A percentile compares a stretch with the other conserved stretches of the same genome.
phyloP scores from a whole-genome alignment of 306 rosid species.

The Gastrolobium villosum region DNA sequence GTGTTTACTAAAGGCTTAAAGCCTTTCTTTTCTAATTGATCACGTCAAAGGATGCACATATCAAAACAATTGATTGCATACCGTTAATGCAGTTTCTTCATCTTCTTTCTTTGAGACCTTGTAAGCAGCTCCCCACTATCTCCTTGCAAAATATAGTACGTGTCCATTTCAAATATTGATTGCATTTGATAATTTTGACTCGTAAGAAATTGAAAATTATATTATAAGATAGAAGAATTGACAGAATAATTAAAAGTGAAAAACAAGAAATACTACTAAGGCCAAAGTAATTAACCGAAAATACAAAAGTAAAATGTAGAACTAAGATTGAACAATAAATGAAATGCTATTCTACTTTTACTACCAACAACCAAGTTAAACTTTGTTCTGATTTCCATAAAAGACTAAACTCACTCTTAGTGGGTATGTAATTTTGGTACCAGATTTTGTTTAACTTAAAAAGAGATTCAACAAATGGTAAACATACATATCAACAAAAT shows the following conservation, averaged over 20 bases:
- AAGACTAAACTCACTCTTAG: conserved; percentile 4
- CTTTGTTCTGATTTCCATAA: neutral
- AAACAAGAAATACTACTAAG: conserved; percentile 18
- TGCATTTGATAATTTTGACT: conserved; percentile 43
- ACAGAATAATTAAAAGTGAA: conserved; percentile 9
- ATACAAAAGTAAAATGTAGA: neutral
- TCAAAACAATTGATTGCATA: conserved; percentile 36
- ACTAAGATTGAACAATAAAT: conserved; percentile 5
- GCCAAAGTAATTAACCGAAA: conserved; percentile 10
- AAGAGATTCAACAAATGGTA: neutral
- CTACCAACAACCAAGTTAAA: neutral
- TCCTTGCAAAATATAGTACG: conserved; percentile 54
- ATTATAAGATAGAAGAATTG: too few relatives aligned
- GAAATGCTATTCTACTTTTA: conserved; percentile 30
- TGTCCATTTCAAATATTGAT: conserved; percentile 34
- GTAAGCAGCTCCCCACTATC: conserved; percentile 95
- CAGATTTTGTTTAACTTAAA: neutral
- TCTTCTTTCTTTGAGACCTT: conserved; percentile 83
- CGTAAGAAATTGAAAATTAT: conserved; percentile 17
- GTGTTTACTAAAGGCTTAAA: conserved; percentile 19
- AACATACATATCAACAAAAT: neutral
- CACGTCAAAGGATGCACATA: conserved; percentile 9
- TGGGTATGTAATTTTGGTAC: neutral
- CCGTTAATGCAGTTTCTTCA: conserved; percentile 75
- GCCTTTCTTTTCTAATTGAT: neutral